A percentile compares a stretch with the other conserved stretches of the same genome.
These are phyloP conservation scores for Mycena floridula DNA, from an alignment of 768 basidiomycete species.

Conservation along the genomic window DNA sequence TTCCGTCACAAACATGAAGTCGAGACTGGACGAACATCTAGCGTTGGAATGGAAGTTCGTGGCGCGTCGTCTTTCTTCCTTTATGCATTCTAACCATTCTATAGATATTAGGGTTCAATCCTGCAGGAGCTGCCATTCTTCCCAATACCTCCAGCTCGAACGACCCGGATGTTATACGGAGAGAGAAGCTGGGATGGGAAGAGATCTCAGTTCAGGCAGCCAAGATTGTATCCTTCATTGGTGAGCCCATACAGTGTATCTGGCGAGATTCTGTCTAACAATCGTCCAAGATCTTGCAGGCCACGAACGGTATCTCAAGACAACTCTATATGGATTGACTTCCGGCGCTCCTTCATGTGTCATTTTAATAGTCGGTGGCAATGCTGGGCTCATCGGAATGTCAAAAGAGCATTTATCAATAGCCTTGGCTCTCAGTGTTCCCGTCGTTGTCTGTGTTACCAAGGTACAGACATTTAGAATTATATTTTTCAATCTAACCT, in stretches of 20 bases:
- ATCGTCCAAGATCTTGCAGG: slow-evolving; percentile 75
- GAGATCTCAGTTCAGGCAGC: slow-evolving; percentile 84
- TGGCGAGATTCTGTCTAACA: background rate
- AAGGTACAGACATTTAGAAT: slow-evolving; percentile 48
- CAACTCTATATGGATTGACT: slow-evolving; percentile 91
- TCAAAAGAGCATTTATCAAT: slow-evolving; percentile 97
- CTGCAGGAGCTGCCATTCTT: slow-evolving; percentile 71
- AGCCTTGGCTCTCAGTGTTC: slow-evolving; percentile 87
- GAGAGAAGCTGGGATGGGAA: slow-evolving; percentile 93
- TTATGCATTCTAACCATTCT: background rate
- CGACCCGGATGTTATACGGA: slow-evolving; percentile 60
- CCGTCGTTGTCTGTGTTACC: slow-evolving; percentile 90
- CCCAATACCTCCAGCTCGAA: slow-evolving; percentile 52
- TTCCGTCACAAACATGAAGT: slow-evolving; percentile 98
- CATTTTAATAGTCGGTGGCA: slow-evolving; percentile 90
- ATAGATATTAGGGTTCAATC: slow-evolving; percentile 85
- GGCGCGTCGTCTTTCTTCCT: background rate
- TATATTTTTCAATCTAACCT: background rate
- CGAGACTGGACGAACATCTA: slow-evolving; percentile 91
- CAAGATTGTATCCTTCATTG: slow-evolving; percentile 93
- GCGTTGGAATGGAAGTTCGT: slow-evolving; percentile 92
- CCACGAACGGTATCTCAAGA: slow-evolving; percentile 89
- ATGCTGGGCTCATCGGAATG: slow-evolving; percentile 89
- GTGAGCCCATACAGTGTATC: slow-evolving; percentile 27
- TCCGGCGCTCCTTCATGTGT: slow-evolving; percentile 91